These are phyloP conservation scores for Colletotrichum liaoningense DNA, from an alignment of 2,329 filamentous ascomycete genomes.

Conservation along the genomic window DNA sequence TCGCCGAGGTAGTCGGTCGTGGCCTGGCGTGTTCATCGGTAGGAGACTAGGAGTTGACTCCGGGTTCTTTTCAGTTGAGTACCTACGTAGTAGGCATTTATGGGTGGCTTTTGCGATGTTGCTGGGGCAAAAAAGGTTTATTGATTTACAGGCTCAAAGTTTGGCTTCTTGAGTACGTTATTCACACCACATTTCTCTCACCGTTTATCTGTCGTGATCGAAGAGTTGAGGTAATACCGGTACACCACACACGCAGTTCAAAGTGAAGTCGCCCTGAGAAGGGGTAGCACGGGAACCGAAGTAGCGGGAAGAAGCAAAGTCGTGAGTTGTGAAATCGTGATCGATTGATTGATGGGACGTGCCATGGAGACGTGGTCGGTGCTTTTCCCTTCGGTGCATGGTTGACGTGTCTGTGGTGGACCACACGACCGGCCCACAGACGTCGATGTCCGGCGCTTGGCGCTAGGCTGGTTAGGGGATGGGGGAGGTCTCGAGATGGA, in stretches of 20 bases:
- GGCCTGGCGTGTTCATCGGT: background rate
- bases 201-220: background rate
- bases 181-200: background rate
- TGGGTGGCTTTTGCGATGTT: background rate
- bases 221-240: background rate
- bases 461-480: constrained; percentile 8
- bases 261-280: background rate
- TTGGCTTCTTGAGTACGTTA: background rate
- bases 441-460: constrained; percentile 2
- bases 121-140: background rate
- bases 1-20: background rate
- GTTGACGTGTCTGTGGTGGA: constrained; percentile 32
- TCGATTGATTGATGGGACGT: background rate
- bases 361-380: background rate
- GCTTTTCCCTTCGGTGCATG: constrained; percentile 20
- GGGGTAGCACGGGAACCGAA: background rate
- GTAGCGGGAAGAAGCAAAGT: background rate
- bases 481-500: background rate
- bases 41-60: background rate
- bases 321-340: background rate
- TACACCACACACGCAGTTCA: background rate
- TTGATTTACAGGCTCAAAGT: background rate
- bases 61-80: background rate
- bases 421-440: constrained; percentile 5
- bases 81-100: background rate